Evolutionary conservation across 345 rosid species (phyloP), one percentile per base, ranked within the genome.

Genomic region (Sonneratia caseolaris): DNA sequence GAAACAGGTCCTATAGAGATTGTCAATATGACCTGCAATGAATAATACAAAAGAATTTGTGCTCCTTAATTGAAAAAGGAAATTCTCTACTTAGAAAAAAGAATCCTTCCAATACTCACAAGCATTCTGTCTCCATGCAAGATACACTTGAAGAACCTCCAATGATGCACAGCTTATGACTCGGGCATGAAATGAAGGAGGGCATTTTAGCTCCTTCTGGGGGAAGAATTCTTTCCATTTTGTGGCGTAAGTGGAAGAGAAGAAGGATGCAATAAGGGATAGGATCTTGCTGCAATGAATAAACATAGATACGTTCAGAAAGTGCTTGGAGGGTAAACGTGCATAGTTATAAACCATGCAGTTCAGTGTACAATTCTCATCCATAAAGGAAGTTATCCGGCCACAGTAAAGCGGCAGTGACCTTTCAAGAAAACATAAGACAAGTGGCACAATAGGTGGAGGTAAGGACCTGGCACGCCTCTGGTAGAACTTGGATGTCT

Each of bases 121-220:
- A 48, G 88, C 91, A 62, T 76, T 82, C 73, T 91, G 97, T 84
- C 93, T 94, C 98, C 98, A 94, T 11, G 87, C 84, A 64, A 93
- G 89, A 83, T 86, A 91, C 37, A 83, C 72, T 82, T 88, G 98
- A 78, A 93, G 87, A 83, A 91, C 88, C 59, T 89, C 96, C n/a
- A 81, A 22, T 1, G 92, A 75, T 55, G 97, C 93, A 84, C 98
- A 91, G 32, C 70, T 74, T 61, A 88, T 74, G 70, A 86, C 79
- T 61, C 79, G 82, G 16, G 90, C 87, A 77, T 4, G 77, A 80
- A 93, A 89, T 24, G 96, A 87, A 72, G 96, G 96, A 7, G 89
- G 83, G 74, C 78, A 85, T 79, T 77, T 72, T 76, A 91, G 71
- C 75, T 88, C 83, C 71, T 66, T 82, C 42, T 68, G 76, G 5